phyloP scores from a whole-genome alignment of 345 rosid species.

The Moringa oleifera region DNA sequence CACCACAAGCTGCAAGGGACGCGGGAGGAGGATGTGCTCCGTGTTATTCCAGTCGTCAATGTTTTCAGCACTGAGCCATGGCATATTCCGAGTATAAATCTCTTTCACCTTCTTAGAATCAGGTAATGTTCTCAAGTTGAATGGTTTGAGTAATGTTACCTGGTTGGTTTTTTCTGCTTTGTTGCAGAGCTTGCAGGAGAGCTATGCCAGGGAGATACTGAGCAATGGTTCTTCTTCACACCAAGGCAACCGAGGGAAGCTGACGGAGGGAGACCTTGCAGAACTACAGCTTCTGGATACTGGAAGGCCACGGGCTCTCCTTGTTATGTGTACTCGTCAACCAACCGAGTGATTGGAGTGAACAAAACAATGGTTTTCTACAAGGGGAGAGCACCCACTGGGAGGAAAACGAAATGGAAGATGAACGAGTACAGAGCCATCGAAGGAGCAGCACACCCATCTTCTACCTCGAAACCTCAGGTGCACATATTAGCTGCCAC shows the following conservation, averaged over 20 bases:
- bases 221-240: constrained; percentile 95
- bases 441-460: constrained; percentile 29
- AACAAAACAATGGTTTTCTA: constrained; percentile 97
- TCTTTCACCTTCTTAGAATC: not conserved
- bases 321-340: constrained; percentile 63
- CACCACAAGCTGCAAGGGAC: constrained; percentile 58
- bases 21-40: constrained; percentile 39
- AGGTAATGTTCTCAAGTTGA: not conserved
- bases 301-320: constrained; percentile 99
- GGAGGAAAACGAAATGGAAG: constrained; percentile 90
- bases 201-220: constrained; percentile 53
- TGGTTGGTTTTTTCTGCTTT: constrained; percentile 13
- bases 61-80: constrained; percentile 64
- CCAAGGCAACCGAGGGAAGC: constrained; percentile 86
- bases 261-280: constrained; percentile 71
- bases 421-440: constrained; percentile 91
- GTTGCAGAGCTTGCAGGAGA: constrained; percentile 63
- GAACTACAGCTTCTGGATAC: constrained; percentile 80
- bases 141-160: not conserved
- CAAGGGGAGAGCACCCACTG: constrained; percentile 74
- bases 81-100: constrained; percentile 60
- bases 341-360: constrained; percentile 61
- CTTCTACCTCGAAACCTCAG: constrained; percentile 33
- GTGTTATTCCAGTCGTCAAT: constrained; percentile 54
- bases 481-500: constrained; percentile 16